Conservation (phyloP, 768 basidiomycete genomes). For the Dacryopinax spathularia region DNA sequence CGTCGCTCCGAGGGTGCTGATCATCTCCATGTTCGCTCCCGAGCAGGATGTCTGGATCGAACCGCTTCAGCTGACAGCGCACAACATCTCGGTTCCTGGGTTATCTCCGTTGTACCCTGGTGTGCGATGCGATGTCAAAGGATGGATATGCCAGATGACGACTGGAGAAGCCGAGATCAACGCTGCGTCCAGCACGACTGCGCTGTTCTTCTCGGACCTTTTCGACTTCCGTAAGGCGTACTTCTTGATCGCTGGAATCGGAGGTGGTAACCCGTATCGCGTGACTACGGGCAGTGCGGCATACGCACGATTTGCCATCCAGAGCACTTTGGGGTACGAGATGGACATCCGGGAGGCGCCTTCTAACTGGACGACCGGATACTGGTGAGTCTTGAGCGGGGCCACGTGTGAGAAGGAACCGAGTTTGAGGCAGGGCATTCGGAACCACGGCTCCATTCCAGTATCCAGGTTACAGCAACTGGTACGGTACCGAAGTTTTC, state of each 20-base stretch:
- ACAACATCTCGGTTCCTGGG: conserved; percentile 28
- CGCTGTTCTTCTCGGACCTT: conserved; percentile 21
- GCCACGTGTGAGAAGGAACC: neutral
- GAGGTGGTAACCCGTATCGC: conserved; percentile 28
- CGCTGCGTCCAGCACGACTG: conserved; percentile 26
- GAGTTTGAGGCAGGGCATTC: conserved; percentile 17
- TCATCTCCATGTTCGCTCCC: neutral
- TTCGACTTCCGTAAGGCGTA: conserved; percentile 31
- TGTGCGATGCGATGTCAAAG: conserved; percentile 24
- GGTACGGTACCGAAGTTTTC: conserved; percentile 35
- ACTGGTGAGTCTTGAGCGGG: conserved; percentile 10
- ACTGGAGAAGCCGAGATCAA: conserved; percentile 33
- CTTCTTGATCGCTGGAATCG: conserved; percentile 32
- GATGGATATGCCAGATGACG: conserved; percentile 27
- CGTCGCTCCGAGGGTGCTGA: neutral
- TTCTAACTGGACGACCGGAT: conserved; percentile 26
- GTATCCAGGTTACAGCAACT: conserved; percentile 13
- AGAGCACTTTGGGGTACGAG: conserved; percentile 29
- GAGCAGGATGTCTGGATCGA: neutral
- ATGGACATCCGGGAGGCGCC: conserved; percentile 32
- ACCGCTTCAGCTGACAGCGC: conserved; percentile 14
- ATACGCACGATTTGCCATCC: conserved; percentile 29
- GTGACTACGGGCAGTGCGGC: conserved; percentile 28
- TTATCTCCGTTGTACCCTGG: conserved; percentile 28
- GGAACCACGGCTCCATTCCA: conserved; percentile 18